These are phyloP conservation scores for Suhomyces emberorum DNA, from an alignment of 805 yeast species.

Conservation along the genomic window DNA sequence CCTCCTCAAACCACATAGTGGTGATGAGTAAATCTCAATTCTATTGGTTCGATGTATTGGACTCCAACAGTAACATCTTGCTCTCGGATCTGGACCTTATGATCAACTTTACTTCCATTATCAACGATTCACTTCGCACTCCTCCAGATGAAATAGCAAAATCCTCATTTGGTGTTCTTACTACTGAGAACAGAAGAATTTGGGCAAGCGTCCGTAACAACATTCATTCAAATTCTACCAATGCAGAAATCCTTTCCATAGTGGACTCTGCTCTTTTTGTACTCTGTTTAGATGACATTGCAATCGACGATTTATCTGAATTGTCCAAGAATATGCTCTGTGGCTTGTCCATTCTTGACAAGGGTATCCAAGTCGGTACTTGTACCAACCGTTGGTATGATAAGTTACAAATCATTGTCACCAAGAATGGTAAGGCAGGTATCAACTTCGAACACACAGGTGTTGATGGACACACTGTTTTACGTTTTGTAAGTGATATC, in stretches of 20 bases:
- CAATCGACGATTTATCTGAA: slow-evolving; percentile 57
- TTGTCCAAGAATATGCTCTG: slow-evolving; percentile 83
- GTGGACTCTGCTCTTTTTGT: slow-evolving; percentile 82
- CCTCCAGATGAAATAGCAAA: slow-evolving; percentile 60
- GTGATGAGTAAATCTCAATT: slow-evolving; percentile 83
- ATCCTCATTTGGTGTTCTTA: slow-evolving; percentile 82
- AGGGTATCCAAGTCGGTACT: slow-evolving; percentile 90
- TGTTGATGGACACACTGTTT: slow-evolving; percentile 92
- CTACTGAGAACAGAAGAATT: slow-evolving; percentile 82
- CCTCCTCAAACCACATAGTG: slow-evolving; percentile 72
- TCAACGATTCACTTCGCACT: slow-evolving; percentile 63
- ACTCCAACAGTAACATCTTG: slow-evolving; percentile 64
- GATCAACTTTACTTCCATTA: slow-evolving; percentile 69
- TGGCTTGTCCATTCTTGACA: slow-evolving; percentile 73
- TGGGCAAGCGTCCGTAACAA: slow-evolving; percentile 76
- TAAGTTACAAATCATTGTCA: slow-evolving; percentile 81
- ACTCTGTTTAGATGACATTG: slow-evolving; percentile 78
- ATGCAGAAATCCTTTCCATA: slow-evolving; percentile 67
- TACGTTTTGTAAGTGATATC: slow-evolving; percentile 83
- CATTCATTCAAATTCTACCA: slow-evolving; percentile 43
- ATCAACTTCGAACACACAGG: slow-evolving; percentile 93
- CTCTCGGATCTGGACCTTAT: slow-evolving; percentile 73
- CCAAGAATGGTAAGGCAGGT: slow-evolving; percentile 89
- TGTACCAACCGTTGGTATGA: slow-evolving; percentile 96
- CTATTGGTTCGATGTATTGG: slow-evolving; percentile 93